Percentiles rank a stretch among this genome's conserved stretches.
phyloP scores from a whole-genome alignment of 345 rosid genomes.

The Gossypium turneri region DNA sequence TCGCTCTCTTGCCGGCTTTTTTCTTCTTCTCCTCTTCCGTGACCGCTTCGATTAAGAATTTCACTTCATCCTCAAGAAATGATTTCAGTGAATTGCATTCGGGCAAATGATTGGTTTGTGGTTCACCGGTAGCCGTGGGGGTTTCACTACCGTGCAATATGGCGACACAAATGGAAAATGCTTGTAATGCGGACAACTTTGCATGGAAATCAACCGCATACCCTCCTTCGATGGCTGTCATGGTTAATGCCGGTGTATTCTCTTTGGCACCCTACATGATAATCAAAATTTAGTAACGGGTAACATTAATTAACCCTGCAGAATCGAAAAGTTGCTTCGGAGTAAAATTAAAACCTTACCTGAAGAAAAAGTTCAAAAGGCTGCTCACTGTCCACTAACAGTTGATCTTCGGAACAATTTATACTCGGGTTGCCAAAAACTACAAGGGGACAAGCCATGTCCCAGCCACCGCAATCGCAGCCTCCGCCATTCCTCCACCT shows the following conservation, averaged over 20 bases:
- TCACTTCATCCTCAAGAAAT: constrained; percentile 68
- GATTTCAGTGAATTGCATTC: constrained; percentile 53
- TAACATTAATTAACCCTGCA: neutral
- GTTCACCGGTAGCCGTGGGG: constrained; percentile 28
- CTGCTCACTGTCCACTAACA: constrained; percentile 37
- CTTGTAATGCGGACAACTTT: constrained; percentile 81
- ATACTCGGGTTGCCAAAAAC: constrained; percentile 55
- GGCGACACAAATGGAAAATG: constrained; percentile 83
- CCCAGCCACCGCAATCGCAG: constrained; percentile 99
- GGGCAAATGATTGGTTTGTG: constrained; percentile 29
- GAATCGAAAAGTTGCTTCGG: neutral
- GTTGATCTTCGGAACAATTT: constrained; percentile 44
- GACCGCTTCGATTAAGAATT: constrained; percentile 55
- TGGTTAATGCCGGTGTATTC: constrained; percentile 55
- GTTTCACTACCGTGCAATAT: constrained; percentile 53
- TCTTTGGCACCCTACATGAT: constrained; percentile 65
- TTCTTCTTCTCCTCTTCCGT: constrained; percentile 42
- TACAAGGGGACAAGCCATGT: constrained; percentile 85
- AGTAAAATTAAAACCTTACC: constrained; percentile 38
- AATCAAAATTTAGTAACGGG: neutral
- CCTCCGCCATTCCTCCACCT: constrained; percentile 95
- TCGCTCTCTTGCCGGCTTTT: constrained; percentile 34
- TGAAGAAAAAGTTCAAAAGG: constrained; percentile 63
- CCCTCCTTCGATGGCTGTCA: constrained; percentile 51
- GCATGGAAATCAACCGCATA: constrained; percentile 91